phyloP scores from a whole-genome alignment of 75 land plant genomes.

The Pinus tabuliformis region DNA sequence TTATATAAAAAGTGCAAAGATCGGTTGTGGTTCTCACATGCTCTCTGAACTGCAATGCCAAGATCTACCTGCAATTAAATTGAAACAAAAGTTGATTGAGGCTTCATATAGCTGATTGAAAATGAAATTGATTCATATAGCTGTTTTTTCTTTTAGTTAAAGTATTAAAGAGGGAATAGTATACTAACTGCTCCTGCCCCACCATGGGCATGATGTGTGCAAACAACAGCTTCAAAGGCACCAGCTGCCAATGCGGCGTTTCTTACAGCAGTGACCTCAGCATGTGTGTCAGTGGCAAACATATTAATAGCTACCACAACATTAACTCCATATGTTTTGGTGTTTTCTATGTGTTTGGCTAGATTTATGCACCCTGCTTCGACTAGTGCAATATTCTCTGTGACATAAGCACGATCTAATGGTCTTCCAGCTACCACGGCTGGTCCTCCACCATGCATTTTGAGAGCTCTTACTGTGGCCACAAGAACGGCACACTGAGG shows the following conservation, averaged over 20 bases:
- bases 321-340: conserved; percentile 82
- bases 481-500: conserved; percentile 97
- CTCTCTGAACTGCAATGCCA: conserved; percentile 89
- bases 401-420: conserved; percentile 79
- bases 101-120: too few species aligned
- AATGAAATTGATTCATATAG: too few species aligned
- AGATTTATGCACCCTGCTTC: conserved; percentile 83
- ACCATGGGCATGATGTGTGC: conserved; percentile 95
- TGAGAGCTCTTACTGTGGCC: conserved; percentile 92
- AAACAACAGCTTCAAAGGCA: conserved; percentile 94
- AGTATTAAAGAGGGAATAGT: background rate
- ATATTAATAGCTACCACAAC: conserved; percentile 94
- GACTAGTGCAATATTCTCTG: conserved; percentile 82
- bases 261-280: conserved; percentile 76
- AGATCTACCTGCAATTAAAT: conserved; percentile 76
- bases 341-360: conserved; percentile 79
- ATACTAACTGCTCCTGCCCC: conserved; percentile 92
- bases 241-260: conserved; percentile 88
- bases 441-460: conserved; percentile 99
- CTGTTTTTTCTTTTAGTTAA: too few species aligned
- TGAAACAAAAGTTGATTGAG: background rate
- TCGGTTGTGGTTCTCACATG: conserved; percentile 74
- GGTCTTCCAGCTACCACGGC: conserved; percentile 94
- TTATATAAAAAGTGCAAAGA: conserved; percentile 85
- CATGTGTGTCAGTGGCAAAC: conserved; percentile 85